phyloP scores from a whole-genome alignment of 257 asterid species.

The Echites panduratus region DNA sequence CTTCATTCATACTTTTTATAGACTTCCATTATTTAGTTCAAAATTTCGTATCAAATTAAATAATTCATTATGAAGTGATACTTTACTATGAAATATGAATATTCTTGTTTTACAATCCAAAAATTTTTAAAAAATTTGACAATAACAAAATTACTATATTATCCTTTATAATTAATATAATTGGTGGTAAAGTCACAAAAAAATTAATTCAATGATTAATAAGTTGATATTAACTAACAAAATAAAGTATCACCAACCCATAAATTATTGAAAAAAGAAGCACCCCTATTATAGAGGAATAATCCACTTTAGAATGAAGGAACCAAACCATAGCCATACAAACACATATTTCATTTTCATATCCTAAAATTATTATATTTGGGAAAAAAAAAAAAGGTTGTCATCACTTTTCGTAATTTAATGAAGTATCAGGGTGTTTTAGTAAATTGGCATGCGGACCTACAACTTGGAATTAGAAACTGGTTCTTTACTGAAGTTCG shows the following conservation, averaged over 20 bases:
- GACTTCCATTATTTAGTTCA: too few relatives aligned
- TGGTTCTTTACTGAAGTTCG: constrained; percentile 1
- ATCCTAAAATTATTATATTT: neutral
- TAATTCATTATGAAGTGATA: too few relatives aligned
- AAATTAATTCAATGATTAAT: too few relatives aligned
- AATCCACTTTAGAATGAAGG: neutral
- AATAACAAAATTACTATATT: too few relatives aligned
- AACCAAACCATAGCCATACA: neutral
- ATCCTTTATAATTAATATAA: too few relatives aligned
- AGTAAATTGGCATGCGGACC: neutral
- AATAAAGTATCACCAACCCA: neutral
- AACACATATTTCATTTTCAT: neutral
- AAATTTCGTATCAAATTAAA: too few relatives aligned
- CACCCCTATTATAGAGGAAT: neutral
- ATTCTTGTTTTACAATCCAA: too few relatives aligned
- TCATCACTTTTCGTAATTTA: neutral
- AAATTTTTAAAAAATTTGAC: too few relatives aligned
- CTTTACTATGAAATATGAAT: too few relatives aligned
- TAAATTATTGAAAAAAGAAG: neutral
- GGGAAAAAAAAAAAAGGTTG: neutral
- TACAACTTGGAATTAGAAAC: neutral
- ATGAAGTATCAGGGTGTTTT: neutral
- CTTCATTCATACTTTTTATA: too few relatives aligned
- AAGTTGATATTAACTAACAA: too few relatives aligned
- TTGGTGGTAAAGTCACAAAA: too few relatives aligned